Conservation (phyloP, 768 basidiomycete genomes). For the Chalciporus pseudorubinellus region DNA sequence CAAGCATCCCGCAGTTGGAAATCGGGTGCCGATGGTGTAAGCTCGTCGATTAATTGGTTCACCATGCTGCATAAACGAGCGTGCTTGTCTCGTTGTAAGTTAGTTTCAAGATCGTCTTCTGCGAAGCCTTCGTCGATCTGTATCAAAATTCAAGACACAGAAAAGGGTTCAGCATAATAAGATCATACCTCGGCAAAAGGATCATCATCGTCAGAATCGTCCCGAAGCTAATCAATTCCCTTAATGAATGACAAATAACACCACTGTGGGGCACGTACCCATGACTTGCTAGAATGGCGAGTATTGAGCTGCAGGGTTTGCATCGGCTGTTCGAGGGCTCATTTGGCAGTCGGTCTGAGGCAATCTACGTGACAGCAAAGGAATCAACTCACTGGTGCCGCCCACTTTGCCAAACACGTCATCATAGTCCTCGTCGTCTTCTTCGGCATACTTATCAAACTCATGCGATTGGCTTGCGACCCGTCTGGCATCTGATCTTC, state of each 20-base stretch:
- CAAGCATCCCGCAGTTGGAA: constrained; percentile 82
- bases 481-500: constrained; percentile 60
- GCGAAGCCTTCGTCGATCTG: constrained; percentile 92
- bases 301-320: constrained; percentile 85
- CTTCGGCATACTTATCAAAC: constrained; percentile 85
- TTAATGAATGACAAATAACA: not conserved
- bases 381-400: constrained; percentile 52
- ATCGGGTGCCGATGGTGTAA: constrained; percentile 78
- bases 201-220: constrained; percentile 89
- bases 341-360: constrained; percentile 25
- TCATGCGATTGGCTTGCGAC: constrained; percentile 51
- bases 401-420: constrained; percentile 87
- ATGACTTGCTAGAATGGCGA: constrained; percentile 83
- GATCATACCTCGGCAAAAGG: constrained; percentile 84
- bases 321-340: constrained; percentile 54
- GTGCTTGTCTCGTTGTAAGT: constrained; percentile 89
- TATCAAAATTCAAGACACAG: constrained; percentile 2
- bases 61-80: constrained; percentile 82
- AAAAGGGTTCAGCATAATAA: not conserved
- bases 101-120: constrained; percentile 89
- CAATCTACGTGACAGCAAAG: not conserved
- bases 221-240: constrained; percentile 53
- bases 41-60: constrained; percentile 81
- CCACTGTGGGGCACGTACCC: constrained; percentile 49
- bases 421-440: constrained; percentile 90